These are phyloP conservation scores for Cudoniella acicularis DNA, from an alignment of 495 filamentous ascomycete genomes.

Conservation along the genomic window DNA sequence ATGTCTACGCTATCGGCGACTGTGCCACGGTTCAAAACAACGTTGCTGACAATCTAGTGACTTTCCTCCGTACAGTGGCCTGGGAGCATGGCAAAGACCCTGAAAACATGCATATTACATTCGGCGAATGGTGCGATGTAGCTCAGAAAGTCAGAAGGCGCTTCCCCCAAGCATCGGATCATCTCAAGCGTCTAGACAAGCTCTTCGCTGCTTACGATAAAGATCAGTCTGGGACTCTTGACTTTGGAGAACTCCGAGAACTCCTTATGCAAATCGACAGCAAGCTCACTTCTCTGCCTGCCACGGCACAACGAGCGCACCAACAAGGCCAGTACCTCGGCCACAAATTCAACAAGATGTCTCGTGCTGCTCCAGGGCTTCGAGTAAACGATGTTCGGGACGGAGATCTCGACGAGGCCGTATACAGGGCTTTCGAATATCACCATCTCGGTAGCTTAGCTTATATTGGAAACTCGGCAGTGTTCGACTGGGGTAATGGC, in stretches of 20 bases:
- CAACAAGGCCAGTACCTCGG: constrained; percentile 95
- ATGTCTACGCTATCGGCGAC: constrained; percentile 97
- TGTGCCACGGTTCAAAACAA: constrained; percentile 97
- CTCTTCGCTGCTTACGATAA: constrained; percentile 90
- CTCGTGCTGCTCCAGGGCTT: constrained; percentile 73
- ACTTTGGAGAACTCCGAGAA: constrained; percentile 87
- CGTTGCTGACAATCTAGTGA: constrained; percentile 77
- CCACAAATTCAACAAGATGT: constrained; percentile 90
- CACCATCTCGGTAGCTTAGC: constrained; percentile 87
- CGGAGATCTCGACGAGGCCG: constrained; percentile 86
- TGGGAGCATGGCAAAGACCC: constrained; percentile 91
- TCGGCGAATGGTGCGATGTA: constrained; percentile 81
- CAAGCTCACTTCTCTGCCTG: constrained; percentile 81
- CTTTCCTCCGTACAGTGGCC: constrained; percentile 83
- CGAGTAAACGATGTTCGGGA: constrained; percentile 74
- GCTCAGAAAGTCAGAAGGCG: constrained; percentile 77
- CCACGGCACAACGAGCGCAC: constrained; percentile 94
- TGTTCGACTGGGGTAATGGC: constrained; percentile 79
- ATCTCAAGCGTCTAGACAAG: constrained; percentile 82
- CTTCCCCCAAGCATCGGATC: constrained; percentile 90
- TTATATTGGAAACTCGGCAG: constrained; percentile 93
- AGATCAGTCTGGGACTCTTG: constrained; percentile 86
- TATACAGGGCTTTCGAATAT: constrained; percentile 96
- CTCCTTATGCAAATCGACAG: constrained; percentile 86
- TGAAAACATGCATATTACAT: constrained; percentile 74